These are phyloP conservation scores for Coix lacrymajobi DNA, from an alignment of 176 grass and related monocot species.

Conservation along the genomic window DNA sequence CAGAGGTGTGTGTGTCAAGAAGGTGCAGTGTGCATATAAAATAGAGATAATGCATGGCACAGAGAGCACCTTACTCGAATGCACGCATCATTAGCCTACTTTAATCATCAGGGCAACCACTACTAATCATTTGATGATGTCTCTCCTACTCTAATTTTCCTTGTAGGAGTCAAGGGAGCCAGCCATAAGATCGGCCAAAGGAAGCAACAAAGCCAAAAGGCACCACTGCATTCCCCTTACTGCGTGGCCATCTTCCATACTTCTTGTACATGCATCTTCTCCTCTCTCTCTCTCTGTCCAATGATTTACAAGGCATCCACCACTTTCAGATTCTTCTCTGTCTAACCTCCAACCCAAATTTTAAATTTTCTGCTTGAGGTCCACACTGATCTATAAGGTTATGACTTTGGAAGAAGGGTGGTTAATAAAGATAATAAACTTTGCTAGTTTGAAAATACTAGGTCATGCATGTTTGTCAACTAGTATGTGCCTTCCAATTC, in stretches of 20 bases:
- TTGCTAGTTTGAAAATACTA: neutral
- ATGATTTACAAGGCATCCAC: neutral
- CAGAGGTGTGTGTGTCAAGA: neutral
- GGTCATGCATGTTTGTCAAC: conserved; percentile 16
- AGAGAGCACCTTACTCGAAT: neutral
- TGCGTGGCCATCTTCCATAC: neutral
- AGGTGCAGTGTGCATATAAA: neutral
- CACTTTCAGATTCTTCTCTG: neutral
- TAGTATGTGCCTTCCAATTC: conserved; percentile 2
- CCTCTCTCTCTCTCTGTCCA: neutral
- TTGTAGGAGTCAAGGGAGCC: conserved; percentile 25
- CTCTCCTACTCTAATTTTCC: neutral
- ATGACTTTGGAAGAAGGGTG: neutral
- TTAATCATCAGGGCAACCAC: conserved; percentile 6
- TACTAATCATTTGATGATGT: conserved; percentile 15
- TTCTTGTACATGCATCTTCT: neutral
- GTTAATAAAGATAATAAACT: conserved; percentile 16
- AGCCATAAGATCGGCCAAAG: neutral
- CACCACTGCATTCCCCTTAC: neutral
- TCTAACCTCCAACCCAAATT: neutral
- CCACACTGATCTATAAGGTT: neutral
- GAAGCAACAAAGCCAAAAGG: conserved; percentile 13
- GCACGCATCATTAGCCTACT: neutral
- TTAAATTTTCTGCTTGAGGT: neutral
- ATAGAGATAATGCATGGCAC: conserved; percentile 4